Percentiles rank a stretch among this genome's conserved stretches.
Evolutionary conservation across 2,329 filamentous ascomycete species (phyloP).

Genomic region (Harringtonia aguacate): DNA sequence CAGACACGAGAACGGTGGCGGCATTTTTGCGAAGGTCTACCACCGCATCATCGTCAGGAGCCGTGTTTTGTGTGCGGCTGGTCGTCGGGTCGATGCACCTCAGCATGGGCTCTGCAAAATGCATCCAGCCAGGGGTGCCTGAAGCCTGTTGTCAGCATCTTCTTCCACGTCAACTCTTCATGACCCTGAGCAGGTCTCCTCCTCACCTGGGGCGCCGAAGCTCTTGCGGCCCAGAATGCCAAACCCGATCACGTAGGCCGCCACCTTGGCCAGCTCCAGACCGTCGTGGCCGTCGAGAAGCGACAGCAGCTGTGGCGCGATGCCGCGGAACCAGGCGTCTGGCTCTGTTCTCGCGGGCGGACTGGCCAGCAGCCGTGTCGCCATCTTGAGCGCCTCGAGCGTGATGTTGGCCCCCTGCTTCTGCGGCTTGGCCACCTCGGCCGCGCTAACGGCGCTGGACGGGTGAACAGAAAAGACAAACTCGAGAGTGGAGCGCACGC

Average conservation of each 20-base stretch:
- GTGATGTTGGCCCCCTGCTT: conserved; percentile 54
- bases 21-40: conserved; percentile 32
- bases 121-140: conserved; percentile 50
- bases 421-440: conserved; percentile 32
- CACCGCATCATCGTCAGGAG: conserved; percentile 29
- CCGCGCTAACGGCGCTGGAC: conserved; percentile 28
- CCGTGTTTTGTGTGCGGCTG: neutral
- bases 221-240: conserved; percentile 55
- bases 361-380: conserved; percentile 48
- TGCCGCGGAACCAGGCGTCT: conserved; percentile 47
- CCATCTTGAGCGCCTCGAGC: conserved; percentile 55
- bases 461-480: conserved; percentile 62
- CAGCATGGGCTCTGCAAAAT: conserved; percentile 49
- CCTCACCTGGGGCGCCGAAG: conserved; percentile 50
- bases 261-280: conserved; percentile 45
- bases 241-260: conserved; percentile 52
- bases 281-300: conserved; percentile 53
- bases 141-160: neutral
- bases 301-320: conserved; percentile 49
- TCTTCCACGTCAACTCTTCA: neutral
- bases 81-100: conserved; percentile 34
- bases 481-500: conserved; percentile 57
- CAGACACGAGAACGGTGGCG: conserved; percentile 30
- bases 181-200: no score
- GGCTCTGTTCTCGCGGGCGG: conserved; percentile 44